Evolutionary conservation across 2,329 filamentous ascomycete genomes (phyloP).

Genomic region (Emmonsiellopsis sp.): DNA sequence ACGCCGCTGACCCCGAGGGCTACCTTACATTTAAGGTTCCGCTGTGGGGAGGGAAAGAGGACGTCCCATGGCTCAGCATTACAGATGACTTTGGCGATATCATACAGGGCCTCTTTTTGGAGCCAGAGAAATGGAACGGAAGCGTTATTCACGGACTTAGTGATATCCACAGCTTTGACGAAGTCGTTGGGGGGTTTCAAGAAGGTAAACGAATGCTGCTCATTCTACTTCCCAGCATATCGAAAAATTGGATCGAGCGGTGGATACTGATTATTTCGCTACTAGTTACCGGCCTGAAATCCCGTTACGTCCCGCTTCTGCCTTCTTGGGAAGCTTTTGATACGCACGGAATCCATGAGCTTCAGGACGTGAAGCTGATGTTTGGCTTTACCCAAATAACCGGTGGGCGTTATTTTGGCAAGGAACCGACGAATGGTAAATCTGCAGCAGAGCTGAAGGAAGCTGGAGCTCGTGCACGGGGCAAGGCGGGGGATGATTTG

Average conservation of each 20-base stretch:
- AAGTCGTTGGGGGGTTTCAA: constrained; percentile 25
- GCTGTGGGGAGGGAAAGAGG: constrained; percentile 31
- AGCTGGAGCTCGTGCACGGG: not conserved
- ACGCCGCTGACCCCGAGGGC: constrained; percentile 26
- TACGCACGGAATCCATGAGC: constrained; percentile 22
- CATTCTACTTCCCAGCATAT: not conserved
- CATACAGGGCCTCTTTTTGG: constrained; percentile 37
- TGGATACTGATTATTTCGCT: not conserved
- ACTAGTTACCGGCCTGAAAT: constrained; percentile 21
- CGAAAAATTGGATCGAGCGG: not conserved
- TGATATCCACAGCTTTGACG: constrained; percentile 21
- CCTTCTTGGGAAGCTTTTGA: constrained; percentile 26
- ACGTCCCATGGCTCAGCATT: constrained; percentile 33
- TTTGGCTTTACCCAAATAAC: constrained; percentile 30
- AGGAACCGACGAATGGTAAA: not conserved
- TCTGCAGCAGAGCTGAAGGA: not conserved
- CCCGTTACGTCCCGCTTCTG: constrained; percentile 21
- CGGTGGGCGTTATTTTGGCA: constrained; percentile 15
- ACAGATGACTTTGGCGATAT: constrained; percentile 38
- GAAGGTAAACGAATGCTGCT: constrained; percentile 15
- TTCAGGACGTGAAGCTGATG: constrained; percentile 31
- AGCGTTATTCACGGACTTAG: constrained; percentile 32
- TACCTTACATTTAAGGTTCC: constrained; percentile 29
- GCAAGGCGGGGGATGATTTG: not conserved
- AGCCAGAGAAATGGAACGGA: constrained; percentile 30